phyloP scores from a whole-genome alignment of 805 yeast genomes.

The Lachancea cidri region DNA sequence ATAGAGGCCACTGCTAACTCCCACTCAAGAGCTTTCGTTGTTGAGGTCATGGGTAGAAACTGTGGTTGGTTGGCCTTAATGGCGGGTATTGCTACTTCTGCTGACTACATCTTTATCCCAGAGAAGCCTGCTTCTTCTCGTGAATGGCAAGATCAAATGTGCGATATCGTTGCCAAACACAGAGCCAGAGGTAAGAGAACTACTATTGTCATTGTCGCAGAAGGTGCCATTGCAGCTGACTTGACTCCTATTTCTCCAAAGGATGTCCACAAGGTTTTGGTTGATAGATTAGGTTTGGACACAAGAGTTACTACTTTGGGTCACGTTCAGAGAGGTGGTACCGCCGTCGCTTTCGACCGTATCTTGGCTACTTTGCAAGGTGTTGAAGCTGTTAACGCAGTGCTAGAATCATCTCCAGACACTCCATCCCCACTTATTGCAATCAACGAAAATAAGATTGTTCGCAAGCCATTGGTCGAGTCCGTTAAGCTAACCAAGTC shows the following conservation, averaged over 20 bases:
- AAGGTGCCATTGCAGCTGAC: conserved; percentile 73
- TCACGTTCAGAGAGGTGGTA: conserved; percentile 81
- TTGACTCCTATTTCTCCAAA: conserved; percentile 61
- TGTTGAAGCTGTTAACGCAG: conserved; percentile 75
- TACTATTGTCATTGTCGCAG: conserved; percentile 77
- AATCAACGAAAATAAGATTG: conserved; percentile 63
- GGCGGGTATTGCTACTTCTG: conserved; percentile 77
- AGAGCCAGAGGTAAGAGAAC: conserved; percentile 69
- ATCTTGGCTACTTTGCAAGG: conserved; percentile 73
- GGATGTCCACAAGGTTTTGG: conserved; percentile 61
- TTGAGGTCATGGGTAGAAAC: conserved; percentile 87
- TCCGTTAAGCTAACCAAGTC: conserved; percentile 67
- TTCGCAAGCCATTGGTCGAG: conserved; percentile 62
- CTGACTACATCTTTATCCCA: conserved; percentile 76
- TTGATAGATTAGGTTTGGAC: conserved; percentile 61
- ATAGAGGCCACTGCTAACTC: conserved; percentile 82
- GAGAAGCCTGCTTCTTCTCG: conserved; percentile 64
- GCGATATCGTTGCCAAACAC: conserved; percentile 57
- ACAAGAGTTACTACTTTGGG: conserved; percentile 75
- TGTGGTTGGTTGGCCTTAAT: conserved; percentile 84
- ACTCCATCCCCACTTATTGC: conserved; percentile 81
- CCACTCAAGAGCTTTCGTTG: conserved; percentile 77
- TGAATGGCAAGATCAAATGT: conserved; percentile 65
- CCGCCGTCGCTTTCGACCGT: conserved; percentile 72
- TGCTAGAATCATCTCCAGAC: conserved; percentile 59